Evolutionary conservation across 305 asterid species (phyloP), one percentile per base, ranked within the genome.

Genomic region (Andrographis paniculata): DNA sequence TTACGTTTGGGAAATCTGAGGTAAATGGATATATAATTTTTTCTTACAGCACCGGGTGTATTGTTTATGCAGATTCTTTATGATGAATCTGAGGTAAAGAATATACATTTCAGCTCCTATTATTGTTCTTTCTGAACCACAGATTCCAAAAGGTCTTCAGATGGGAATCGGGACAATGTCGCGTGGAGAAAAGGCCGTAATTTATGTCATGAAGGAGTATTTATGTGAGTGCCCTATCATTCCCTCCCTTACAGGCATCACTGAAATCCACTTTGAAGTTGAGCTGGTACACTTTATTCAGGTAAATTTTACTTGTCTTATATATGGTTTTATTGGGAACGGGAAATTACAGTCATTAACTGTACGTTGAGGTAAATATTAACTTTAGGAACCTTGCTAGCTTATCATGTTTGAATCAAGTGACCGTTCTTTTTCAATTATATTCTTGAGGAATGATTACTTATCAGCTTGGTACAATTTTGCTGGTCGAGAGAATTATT

Each of bases 111-210:
- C 33, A 17, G 19, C 39, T 41, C 14, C 45, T 5, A 30, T 18
- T 67, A 1, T 23, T 23, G 20, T 69, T 47, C 48, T 48, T 36
- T 60, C 43, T 66, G 58, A 56, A n/a, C 54, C 24, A 13, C 55
- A 91, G 98, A 77, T 86, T 51, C 95, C 98, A 38, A 70, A 80
- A 63, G 98, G 96, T 61, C 96, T 91, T 56, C 96, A 91, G 78
- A 84, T 91, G 87, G 98, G 93, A 63, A 80, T 80, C 17, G 85
- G 87, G 53, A 75, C 92, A 48, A 91, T 86, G 98, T 57, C 96
- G 52, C 74, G 82, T 46, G 87, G 94, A 67, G 96, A 91, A 63
- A 91, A 83, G 64, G 89, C 95, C 16, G 74, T 77, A 42, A 80
- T 91, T 60, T 91, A 78, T 59, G 94, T 86, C 53, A 54, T 61